A percentile compares a stretch with the other conserved stretches of the same genome.
Evolutionary conservation across 2,329 filamentous ascomycete species (phyloP).

Genomic region (Diaporthe ampelina): DNA sequence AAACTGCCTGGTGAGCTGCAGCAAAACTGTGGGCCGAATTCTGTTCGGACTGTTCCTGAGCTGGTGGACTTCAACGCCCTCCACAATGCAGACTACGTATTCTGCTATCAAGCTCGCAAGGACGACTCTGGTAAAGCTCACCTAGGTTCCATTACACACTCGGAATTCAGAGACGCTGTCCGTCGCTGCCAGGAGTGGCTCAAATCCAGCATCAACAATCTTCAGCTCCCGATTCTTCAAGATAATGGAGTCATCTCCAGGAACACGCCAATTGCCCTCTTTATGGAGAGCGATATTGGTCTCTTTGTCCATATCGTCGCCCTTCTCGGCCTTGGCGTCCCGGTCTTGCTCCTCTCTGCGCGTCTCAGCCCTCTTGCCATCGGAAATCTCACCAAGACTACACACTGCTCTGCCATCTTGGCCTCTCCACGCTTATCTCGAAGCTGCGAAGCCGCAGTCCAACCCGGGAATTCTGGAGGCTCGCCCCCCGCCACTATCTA

Average conservation of each 20-base stretch:
- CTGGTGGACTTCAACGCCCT: not conserved
- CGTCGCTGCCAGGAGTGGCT: not conserved
- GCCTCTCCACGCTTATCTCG: not conserved
- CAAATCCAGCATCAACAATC: not conserved
- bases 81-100: not conserved
- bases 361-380: slow-evolving; percentile 3
- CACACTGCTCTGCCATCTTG: not conserved
- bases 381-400: not conserved
- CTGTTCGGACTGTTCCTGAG: not conserved
- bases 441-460: not conserved
- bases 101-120: slow-evolving; percentile 1
- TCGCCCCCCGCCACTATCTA: not conserved
- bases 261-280: not conserved
- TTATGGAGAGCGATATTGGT: not conserved
- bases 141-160: not conserved
- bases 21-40: not conserved
- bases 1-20: not conserved
- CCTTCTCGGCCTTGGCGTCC: not conserved
- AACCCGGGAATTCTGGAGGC: not conserved
- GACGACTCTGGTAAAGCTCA: not conserved
- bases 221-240: not conserved
- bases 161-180: not conserved
- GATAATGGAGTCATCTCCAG: slow-evolving; percentile 3
- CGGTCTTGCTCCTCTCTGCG: not conserved
- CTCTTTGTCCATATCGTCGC: not conserved